Base-by-base conservation (phyloP, 208 protist genomes). In the Trypanosoma cruzi region DNA sequence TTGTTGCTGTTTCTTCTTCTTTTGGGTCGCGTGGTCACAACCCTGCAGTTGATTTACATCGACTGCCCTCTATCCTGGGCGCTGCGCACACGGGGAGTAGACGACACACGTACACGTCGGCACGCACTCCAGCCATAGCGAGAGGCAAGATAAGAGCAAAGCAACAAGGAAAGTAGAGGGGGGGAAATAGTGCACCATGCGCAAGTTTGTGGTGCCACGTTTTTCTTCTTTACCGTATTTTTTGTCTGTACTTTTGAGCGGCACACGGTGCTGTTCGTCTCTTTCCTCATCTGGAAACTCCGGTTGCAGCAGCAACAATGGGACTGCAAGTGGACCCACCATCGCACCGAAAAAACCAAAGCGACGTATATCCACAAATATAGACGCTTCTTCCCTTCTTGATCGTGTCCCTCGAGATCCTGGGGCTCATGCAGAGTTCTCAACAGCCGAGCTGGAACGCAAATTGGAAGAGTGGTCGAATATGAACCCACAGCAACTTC, bases 381-480 rank as follows among this genome's bases (percentile, higher is more conserved):
- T 95, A 48, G 87, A 93, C 66, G 78, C 83, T 5, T 81, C 82
- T 7, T 75, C 80, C 24, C 50, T 95, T 49, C 71, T 91, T 46
- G 75, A 84, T 24, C 70, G 70, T 31, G 80, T 96, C 32, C 90
- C 91, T 2, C 82, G 71, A 28, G 86, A 94, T 49, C 91, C 91
- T 56, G 88, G 87, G 24, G 91, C 91, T 5, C 74, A 92, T 60
- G 91, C 88, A 5, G 86, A 93, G 77, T 75, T 94, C 26, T 91
- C 85, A 26, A 96, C 88, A 8, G 91, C 85, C 22, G 84, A 93
- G 80, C 82, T 96, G 44, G 86, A 94, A 70, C 88, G 91, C 31
- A 93, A 92, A 60, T 59, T 96, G 48, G 86, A 93, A 65, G 85
- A 91, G 70, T 90, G 78, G 86, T 82, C 85, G 0, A 72, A 79